Percentiles rank a stretch among this genome's conserved stretches.
Conservation (phyloP, 345 rosid species). For the Eucalyptus cloeziana region DNA sequence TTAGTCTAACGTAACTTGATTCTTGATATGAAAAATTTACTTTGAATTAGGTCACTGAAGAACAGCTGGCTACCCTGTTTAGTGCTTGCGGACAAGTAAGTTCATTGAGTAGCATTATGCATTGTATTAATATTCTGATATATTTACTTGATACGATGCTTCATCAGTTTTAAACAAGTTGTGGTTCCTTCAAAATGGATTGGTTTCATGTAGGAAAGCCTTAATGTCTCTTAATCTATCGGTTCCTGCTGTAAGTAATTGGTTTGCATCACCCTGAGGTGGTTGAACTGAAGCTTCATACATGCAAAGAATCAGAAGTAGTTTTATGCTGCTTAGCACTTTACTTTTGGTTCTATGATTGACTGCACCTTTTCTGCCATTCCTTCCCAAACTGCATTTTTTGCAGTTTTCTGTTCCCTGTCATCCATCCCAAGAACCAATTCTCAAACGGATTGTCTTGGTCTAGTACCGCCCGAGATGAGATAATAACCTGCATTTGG, state of each 20-base stretch:
- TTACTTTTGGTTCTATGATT: not conserved
- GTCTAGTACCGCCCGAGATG: not conserved
- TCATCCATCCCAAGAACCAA: not conserved
- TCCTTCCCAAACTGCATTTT: not conserved
- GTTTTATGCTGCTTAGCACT: not conserved
- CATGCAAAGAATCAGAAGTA: not conserved
- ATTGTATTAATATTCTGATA: not conserved
- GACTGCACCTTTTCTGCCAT: not conserved
- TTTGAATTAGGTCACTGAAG: slow-evolving; percentile 66
- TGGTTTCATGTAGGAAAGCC: not conserved
- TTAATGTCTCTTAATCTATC: not conserved
- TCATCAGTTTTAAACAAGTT: not conserved
- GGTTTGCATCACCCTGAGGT: not conserved
- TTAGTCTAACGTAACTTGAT: not conserved
- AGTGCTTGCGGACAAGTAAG: slow-evolving; percentile 76
- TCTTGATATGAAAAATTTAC: not conserved
- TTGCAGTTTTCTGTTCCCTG: not conserved
- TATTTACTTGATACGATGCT: not conserved
- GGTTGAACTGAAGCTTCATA: not conserved
- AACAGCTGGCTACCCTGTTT: slow-evolving; percentile 74
- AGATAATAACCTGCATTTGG: not conserved
- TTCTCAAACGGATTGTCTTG: not conserved
- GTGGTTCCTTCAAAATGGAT: not conserved
- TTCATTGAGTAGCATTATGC: not conserved
- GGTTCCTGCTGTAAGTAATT: not conserved